Conservation (phyloP, 495 filamentous ascomycete species). For the Bryoglossum gracile region DNA sequence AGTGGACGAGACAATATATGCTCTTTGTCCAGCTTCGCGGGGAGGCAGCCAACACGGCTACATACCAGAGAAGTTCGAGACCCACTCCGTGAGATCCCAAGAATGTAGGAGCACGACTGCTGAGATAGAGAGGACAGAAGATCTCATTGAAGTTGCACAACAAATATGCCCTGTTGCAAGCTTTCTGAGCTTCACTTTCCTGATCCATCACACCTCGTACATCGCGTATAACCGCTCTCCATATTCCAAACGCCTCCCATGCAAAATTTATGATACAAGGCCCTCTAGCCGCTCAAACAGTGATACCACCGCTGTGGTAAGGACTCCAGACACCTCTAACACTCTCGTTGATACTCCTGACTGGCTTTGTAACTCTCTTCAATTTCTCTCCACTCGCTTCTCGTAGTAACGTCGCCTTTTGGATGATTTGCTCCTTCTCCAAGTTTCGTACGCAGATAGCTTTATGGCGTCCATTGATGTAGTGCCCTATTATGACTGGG, state of each 20-base stretch:
- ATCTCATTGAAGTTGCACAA: no score
- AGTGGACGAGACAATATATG: no score
- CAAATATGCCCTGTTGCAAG: no score
- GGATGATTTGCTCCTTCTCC: conserved; percentile 65
- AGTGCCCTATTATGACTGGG: conserved; percentile 77
- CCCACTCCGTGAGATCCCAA: no score
- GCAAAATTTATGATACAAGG: conserved; percentile 11
- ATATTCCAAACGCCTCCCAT: conserved; percentile 14
- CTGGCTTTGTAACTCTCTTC: conserved; percentile 69
- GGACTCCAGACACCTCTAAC: conserved; percentile 94
- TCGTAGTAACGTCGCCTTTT: conserved; percentile 74
- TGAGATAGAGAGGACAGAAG: no score
- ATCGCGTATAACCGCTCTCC: not conserved
- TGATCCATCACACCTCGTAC: not conserved
- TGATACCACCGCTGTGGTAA: conserved; percentile 58
- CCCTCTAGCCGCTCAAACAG: conserved; percentile 14
- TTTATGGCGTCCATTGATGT: conserved; percentile 84
- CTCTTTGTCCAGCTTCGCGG: no score
- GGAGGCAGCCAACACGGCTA: no score
- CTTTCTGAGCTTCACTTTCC: no score
- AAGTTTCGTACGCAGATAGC: conserved; percentile 84
- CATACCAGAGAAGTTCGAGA: no score
- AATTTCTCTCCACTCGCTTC: conserved; percentile 84
- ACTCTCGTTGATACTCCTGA: conserved; percentile 81
- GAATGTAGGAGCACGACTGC: no score